phyloP scores from a whole-genome alignment of 305 asterid species.

The Nicotiana rustica region DNA sequence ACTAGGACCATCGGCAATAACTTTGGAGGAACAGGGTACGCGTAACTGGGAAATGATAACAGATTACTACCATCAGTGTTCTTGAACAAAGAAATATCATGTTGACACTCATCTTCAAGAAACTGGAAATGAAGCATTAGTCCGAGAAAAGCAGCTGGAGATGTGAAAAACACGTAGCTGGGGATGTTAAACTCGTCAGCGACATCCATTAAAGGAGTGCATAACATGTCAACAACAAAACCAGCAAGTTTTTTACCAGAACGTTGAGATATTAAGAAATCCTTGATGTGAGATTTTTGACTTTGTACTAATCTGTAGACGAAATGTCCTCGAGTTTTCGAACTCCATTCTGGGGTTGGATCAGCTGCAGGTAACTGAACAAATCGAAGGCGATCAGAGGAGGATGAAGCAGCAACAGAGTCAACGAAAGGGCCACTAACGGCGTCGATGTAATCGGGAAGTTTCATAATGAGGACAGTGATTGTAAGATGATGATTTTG shows the following conservation, averaged over 20 bases:
- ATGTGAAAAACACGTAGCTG: conserved; percentile 61
- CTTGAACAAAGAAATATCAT: conserved; percentile 53
- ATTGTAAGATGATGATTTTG: conserved; percentile 48
- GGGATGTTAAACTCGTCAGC: conserved; percentile 57
- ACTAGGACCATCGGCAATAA: conserved; percentile 57
- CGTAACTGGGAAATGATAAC: conserved; percentile 54
- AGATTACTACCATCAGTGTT: conserved; percentile 38
- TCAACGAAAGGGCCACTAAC: conserved; percentile 61
- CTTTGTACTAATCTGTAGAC: conserved; percentile 55
- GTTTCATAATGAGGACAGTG: conserved; percentile 65
- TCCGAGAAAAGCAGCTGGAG: conserved; percentile 71
- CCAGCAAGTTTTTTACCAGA: conserved; percentile 36
- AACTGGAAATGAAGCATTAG: conserved; percentile 67
- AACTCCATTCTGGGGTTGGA: conserved; percentile 72
- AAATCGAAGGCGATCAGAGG: conserved; percentile 48
- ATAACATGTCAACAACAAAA: conserved; percentile 73
- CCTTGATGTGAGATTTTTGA: conserved; percentile 54
- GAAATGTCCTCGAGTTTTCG: conserved; percentile 68
- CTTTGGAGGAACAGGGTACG: conserved; percentile 48
- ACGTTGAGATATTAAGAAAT: conserved; percentile 41
- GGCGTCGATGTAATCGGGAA: conserved; percentile 66
- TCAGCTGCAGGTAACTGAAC: conserved; percentile 54
- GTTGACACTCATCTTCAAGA: conserved; percentile 58
- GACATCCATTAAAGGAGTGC: conserved; percentile 66
- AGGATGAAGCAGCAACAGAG: conserved; percentile 49